Evolutionary conservation across 257 asterid genomes (phyloP).

Genomic region (Orobanche coerulescens): DNA sequence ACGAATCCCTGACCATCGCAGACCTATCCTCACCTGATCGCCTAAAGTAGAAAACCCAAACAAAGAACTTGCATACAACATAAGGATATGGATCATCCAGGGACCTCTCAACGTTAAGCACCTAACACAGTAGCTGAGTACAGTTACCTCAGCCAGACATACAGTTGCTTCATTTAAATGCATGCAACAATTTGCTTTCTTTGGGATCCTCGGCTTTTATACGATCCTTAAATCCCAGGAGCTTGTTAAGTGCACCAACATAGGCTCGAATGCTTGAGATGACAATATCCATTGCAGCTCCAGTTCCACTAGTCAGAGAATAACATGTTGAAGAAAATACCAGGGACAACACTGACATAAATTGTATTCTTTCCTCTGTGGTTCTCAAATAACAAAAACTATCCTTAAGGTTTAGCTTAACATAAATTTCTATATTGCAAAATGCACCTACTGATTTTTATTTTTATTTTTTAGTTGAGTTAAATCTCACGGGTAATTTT

Average conservation of each 20-base stretch:
- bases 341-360: background rate
- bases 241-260: conserved; percentile 85
- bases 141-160: background rate
- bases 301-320: conserved; percentile 59
- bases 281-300: conserved; percentile 85
- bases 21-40: background rate
- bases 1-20: too few species aligned
- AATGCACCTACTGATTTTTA: background rate
- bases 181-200: conserved; percentile 26
- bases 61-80: background rate
- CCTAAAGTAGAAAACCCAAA: background rate
- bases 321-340: background rate
- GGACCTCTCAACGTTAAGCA: conserved; percentile 1
- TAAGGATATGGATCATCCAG: background rate
- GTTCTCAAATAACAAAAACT: background rate
- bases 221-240: conserved; percentile 49
- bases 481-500: background rate
- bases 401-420: background rate
- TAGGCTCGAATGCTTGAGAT: conserved; percentile 90
- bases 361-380: background rate
- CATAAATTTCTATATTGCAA: background rate
- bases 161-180: conserved; percentile 20
- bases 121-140: background rate
- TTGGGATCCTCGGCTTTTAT: conserved; percentile 19
- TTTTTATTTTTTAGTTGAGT: background rate